These are phyloP conservation scores for Mycena haematopus DNA, from an alignment of 768 basidiomycete genomes.

Conservation along the genomic window DNA sequence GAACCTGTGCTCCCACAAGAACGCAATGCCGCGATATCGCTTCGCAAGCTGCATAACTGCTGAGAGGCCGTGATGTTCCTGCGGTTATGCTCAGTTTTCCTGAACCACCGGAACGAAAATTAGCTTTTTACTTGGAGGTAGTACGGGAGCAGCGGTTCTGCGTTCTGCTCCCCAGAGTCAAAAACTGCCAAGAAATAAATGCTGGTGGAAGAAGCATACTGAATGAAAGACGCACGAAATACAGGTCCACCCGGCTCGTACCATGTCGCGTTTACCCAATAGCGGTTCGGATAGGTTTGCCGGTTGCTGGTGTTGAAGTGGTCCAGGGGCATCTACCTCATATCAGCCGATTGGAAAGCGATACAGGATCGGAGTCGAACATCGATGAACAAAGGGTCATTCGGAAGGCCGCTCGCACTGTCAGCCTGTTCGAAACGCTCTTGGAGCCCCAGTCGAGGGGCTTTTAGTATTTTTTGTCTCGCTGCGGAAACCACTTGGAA, in stretches of 20 bases:
- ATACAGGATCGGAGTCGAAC: not conserved
- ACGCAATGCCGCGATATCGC: slow-evolving; percentile 51
- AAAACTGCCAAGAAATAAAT: slow-evolving; percentile 42
- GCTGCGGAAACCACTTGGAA: not conserved
- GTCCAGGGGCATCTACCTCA: slow-evolving; percentile 50
- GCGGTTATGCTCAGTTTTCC: not conserved
- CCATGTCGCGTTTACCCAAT: slow-evolving; percentile 56
- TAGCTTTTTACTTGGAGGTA: slow-evolving; percentile 46
- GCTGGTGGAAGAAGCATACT: not conserved
- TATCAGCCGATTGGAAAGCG: not conserved
- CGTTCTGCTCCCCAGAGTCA: slow-evolving; percentile 58
- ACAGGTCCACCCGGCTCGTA: slow-evolving; percentile 55
- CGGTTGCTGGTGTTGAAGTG: slow-evolving; percentile 45
- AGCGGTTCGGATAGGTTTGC: slow-evolving; percentile 51
- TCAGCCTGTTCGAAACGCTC: slow-evolving; percentile 19
- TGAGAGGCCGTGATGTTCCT: slow-evolving; percentile 58
- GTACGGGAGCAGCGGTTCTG: slow-evolving; percentile 53
- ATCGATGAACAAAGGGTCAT: slow-evolving; percentile 24
- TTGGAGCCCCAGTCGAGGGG: slow-evolving; percentile 21
- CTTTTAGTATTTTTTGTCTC: slow-evolving; percentile 4
- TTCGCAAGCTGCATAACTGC: slow-evolving; percentile 55
- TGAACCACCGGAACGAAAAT: not conserved
- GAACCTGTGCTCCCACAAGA: slow-evolving; percentile 58
- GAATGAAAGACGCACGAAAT: slow-evolving; percentile 42
- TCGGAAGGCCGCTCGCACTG: not conserved